A percentile compares a stretch with the other conserved stretches of the same genome.
These are phyloP conservation scores for Pestalotiopsis sp. DNA, from an alignment of 2,329 filamentous ascomycete genomes.

Conservation along the genomic window DNA sequence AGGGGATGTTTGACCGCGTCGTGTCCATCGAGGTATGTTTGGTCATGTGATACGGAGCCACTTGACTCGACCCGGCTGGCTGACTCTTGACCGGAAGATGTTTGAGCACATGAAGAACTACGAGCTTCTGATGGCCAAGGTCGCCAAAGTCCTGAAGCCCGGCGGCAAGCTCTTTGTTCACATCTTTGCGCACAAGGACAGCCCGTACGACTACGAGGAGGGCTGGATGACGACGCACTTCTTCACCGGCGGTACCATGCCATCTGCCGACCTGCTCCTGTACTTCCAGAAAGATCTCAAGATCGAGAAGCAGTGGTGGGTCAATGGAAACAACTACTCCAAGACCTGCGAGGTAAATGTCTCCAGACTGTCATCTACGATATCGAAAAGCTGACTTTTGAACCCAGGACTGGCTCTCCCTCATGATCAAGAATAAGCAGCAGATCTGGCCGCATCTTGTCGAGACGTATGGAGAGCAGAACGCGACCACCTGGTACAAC, in stretches of 20 bases:
- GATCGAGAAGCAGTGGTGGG: slow-evolving; percentile 70
- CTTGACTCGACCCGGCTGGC: neutral
- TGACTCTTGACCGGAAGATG: slow-evolving; percentile 42
- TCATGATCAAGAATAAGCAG: slow-evolving; percentile 60
- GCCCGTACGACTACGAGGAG: slow-evolving; percentile 71
- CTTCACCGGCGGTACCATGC: slow-evolving; percentile 76
- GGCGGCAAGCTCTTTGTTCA: slow-evolving; percentile 72
- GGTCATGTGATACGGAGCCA: no score
- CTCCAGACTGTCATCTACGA: neutral
- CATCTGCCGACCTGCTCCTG: slow-evolving; percentile 65
- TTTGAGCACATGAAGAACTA: slow-evolving; percentile 83
- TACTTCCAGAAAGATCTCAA: slow-evolving; percentile 68
- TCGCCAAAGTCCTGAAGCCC: slow-evolving; percentile 60
- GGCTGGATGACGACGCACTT: slow-evolving; percentile 78
- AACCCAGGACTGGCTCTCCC: slow-evolving; percentile 61
- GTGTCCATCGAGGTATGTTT: slow-evolving; percentile 60
- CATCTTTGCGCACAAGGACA: slow-evolving; percentile 66
- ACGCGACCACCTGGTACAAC: slow-evolving; percentile 66
- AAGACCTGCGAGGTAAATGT: slow-evolving; percentile 66
- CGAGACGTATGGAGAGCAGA: slow-evolving; percentile 66
- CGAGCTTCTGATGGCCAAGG: slow-evolving; percentile 66
- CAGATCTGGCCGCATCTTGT: slow-evolving; percentile 66
- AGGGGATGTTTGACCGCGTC: slow-evolving; percentile 63
- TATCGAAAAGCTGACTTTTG: neutral
- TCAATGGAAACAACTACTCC: slow-evolving; percentile 69